Conservation (phyloP, 116 monocot genomes). For the Cymodocea nodosa region DNA sequence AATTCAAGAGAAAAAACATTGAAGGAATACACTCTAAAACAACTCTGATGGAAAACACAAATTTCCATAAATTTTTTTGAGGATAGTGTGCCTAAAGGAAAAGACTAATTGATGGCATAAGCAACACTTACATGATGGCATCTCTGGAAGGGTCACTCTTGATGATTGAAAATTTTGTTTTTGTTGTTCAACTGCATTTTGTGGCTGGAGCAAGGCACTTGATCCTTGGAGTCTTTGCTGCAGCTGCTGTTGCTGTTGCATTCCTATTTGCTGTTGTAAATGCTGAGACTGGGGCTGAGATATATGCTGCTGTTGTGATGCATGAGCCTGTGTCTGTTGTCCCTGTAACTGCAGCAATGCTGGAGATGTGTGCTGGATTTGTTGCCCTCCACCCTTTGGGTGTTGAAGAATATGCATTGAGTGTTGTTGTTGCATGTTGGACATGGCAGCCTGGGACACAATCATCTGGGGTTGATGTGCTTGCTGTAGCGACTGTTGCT, state of each 20-base stretch:
- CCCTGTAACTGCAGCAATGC: slow-evolving; percentile 20
- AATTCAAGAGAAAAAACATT: too few species aligned
- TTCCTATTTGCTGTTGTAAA: slow-evolving; percentile 44
- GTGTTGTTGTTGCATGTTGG: slow-evolving; percentile 46
- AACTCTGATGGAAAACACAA: too few species aligned
- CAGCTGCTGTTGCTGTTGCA: slow-evolving; percentile 50
- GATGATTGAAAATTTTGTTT: slow-evolving; percentile 56
- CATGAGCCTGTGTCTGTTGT: slow-evolving; percentile 43
- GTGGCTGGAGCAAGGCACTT: slow-evolving; percentile 43
- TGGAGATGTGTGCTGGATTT: slow-evolving; percentile 20
- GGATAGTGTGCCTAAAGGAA: background rate
- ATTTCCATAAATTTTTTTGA: too few species aligned
- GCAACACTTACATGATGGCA: slow-evolving; percentile 43
- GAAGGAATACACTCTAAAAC: too few species aligned
- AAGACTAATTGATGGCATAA: background rate
- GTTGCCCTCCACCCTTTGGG: slow-evolving; percentile 25
- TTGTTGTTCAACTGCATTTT: slow-evolving; percentile 60
- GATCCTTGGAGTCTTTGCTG: slow-evolving; percentile 57
- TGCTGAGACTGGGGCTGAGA: slow-evolving; percentile 44
- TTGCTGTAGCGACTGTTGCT: slow-evolving; percentile 7
- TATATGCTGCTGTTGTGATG: slow-evolving; percentile 55
- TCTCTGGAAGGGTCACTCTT: slow-evolving; percentile 34
- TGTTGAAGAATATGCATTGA: slow-evolving; percentile 41
- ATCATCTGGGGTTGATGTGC: slow-evolving; percentile 36
- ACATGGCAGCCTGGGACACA: slow-evolving; percentile 25